These are phyloP conservation scores for Syzygium oleosum DNA, from an alignment of 345 rosid species.

Conservation along the genomic window DNA sequence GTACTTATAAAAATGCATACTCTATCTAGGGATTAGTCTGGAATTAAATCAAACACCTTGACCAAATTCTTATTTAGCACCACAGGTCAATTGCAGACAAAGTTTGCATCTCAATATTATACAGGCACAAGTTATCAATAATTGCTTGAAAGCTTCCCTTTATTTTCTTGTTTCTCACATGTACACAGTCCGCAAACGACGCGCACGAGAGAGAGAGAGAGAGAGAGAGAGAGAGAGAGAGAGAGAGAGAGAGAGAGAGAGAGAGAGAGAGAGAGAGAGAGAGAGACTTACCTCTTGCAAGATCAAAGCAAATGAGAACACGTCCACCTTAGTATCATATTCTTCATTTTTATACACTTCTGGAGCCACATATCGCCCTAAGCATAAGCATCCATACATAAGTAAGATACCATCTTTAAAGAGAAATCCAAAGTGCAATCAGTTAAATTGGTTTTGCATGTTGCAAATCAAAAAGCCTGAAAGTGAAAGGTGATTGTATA, in stretches of 20 bases:
- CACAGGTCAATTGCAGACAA: neutral
- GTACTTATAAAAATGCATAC: neutral
- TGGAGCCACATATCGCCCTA: slow-evolving; percentile 83
- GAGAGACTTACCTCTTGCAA: slow-evolving; percentile 60
- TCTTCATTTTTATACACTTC: slow-evolving; percentile 76
- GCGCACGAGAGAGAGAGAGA: neutral
- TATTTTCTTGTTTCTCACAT: neutral
- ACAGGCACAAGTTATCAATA: neutral
- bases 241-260: neutral
- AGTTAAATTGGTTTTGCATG: neutral
- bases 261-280: neutral
- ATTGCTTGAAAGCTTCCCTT: neutral
- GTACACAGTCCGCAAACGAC: neutral
- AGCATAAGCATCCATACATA: neutral
- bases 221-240: neutral
- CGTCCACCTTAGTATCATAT: slow-evolving; percentile 74
- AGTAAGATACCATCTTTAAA: neutral
- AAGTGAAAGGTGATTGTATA: neutral
- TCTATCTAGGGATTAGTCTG: neutral
- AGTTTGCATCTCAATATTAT: neutral
- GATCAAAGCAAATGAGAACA: slow-evolving; percentile 75
- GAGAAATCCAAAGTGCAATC: neutral
- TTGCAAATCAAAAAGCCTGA: neutral
- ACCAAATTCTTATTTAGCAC: neutral
- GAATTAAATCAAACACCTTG: neutral